phyloP scores from a whole-genome alignment of 768 basidiomycete species.

The Ephemerocybe angulata region DNA sequence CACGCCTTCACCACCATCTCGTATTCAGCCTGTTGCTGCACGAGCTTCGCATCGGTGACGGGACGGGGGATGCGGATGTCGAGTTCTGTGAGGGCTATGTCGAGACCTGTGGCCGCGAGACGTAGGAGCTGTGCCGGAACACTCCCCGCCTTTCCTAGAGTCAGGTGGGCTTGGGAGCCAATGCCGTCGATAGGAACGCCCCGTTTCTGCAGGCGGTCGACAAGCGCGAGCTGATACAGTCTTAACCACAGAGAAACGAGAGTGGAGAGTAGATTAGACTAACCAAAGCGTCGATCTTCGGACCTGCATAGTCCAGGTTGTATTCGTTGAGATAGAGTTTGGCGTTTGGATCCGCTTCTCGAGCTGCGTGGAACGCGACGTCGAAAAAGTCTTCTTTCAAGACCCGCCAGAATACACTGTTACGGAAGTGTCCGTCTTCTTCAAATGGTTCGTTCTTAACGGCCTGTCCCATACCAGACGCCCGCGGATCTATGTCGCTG shows the following conservation, averaged over 20 bases:
- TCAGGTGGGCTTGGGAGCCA: constrained; percentile 58
- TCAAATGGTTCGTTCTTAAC: constrained; percentile 41
- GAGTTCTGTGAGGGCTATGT: constrained; percentile 67
- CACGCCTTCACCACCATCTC: constrained; percentile 52
- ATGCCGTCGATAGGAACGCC: constrained; percentile 58
- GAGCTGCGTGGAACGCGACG: constrained; percentile 42
- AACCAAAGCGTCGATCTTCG: constrained; percentile 6
- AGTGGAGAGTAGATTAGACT: not conserved
- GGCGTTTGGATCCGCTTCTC: constrained; percentile 40
- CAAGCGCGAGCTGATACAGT: constrained; percentile 44
- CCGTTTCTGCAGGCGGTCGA: constrained; percentile 41
- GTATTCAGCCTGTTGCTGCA: constrained; percentile 61
- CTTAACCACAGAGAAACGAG: no score
- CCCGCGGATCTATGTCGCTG: no score
- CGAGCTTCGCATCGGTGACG: constrained; percentile 41
- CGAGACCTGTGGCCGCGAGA: constrained; percentile 58
- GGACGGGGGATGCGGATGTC: constrained; percentile 61
- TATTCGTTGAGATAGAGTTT: constrained; percentile 45
- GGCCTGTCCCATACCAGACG: no score
- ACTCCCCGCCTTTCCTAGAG: constrained; percentile 52
- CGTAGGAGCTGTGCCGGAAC: constrained; percentile 46
- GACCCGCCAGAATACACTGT: no score
- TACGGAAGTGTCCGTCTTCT: constrained; percentile 40
- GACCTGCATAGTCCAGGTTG: constrained; percentile 37
- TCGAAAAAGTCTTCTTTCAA: constrained; percentile 39